Conservation (phyloP, 176 grass and related monocot genomes). For the Oryza longistaminata region DNA sequence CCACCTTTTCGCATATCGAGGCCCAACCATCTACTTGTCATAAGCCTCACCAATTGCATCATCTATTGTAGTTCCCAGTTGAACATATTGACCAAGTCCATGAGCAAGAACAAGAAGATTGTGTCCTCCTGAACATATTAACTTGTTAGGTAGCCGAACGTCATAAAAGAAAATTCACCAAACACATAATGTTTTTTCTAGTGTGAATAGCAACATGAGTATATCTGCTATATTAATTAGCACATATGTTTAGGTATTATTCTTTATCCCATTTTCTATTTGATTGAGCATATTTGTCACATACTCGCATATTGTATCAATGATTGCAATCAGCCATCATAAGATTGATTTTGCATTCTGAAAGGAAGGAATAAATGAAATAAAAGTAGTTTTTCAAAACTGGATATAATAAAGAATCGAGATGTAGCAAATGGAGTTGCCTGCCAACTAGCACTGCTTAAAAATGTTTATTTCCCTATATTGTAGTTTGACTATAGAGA, state of each 20-base stretch:
- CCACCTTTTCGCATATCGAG: conserved; percentile 95
- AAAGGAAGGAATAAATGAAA: not conserved
- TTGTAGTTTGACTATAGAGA: too few relatives aligned
- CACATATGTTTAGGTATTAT: not conserved
- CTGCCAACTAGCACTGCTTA: not conserved
- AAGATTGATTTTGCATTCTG: not conserved
- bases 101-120: conserved; percentile 94
- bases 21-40: conserved; percentile 95
- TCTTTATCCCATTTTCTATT: conserved; percentile 1
- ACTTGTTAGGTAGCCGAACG: conserved; percentile 4
- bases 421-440: not conserved
- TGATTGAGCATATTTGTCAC: conserved; percentile 5
- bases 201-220: not conserved
- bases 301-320: conserved; percentile 1
- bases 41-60: conserved; percentile 99
- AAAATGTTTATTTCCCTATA: not conserved
- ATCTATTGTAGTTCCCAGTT: conserved; percentile 95
- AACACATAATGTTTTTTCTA: conserved; percentile 25
- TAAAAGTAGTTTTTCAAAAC: not conserved
- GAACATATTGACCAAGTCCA: conserved; percentile 84
- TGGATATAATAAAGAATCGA: not conserved
- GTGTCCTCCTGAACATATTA: conserved; percentile 71
- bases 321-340: not conserved
- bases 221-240: not conserved
- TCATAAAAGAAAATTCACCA: conserved; percentile 6